phyloP scores from a whole-genome alignment of 108 stramenopile species.

The Cyclostephanos tholiformis region DNA sequence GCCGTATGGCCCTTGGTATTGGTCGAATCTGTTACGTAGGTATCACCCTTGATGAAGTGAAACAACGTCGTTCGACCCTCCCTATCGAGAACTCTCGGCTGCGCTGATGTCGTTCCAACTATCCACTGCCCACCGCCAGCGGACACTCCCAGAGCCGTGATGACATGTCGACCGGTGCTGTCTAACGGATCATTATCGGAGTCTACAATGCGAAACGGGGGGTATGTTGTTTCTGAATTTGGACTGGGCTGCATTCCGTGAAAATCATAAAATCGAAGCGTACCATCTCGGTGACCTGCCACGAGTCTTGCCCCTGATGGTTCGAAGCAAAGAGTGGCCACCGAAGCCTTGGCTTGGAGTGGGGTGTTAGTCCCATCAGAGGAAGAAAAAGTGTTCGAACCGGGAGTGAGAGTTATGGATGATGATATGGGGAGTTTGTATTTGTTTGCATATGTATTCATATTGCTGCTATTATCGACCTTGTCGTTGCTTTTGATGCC shows the following conservation, averaged over 20 bases:
- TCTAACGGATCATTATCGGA: conserved; percentile 52
- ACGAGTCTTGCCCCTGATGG: conserved; percentile 85
- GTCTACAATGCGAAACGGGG: conserved; percentile 50
- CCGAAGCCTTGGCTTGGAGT: conserved; percentile 45
- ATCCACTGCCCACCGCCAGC: conserved; percentile 80
- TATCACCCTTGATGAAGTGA: conserved; percentile 86
- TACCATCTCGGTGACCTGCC: conserved; percentile 73
- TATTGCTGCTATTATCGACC: conserved; percentile 14
- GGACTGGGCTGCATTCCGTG: conserved; percentile 71
- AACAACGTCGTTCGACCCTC: conserved; percentile 74
- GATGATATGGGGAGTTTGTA: conserved; percentile 49
- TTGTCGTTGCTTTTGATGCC: conserved; percentile 6
- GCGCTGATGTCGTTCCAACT: conserved; percentile 75
- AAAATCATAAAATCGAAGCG: conserved; percentile 85
- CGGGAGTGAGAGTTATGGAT: conserved; percentile 45
- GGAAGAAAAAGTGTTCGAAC: conserved; percentile 44
- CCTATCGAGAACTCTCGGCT: conserved; percentile 80
- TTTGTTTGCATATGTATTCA: conserved; percentile 14
- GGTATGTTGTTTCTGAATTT: conserved; percentile 18
- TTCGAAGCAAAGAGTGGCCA: conserved; percentile 66
- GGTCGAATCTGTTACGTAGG: conserved; percentile 83
- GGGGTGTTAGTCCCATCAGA: conserved; percentile 47
- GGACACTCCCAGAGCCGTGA: conserved; percentile 41
- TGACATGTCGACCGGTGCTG: conserved; percentile 44
- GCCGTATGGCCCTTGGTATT: conserved; percentile 87